Conservation (phyloP, 2,329 filamentous ascomycete genomes). For the Herpotrichia juniperi region DNA sequence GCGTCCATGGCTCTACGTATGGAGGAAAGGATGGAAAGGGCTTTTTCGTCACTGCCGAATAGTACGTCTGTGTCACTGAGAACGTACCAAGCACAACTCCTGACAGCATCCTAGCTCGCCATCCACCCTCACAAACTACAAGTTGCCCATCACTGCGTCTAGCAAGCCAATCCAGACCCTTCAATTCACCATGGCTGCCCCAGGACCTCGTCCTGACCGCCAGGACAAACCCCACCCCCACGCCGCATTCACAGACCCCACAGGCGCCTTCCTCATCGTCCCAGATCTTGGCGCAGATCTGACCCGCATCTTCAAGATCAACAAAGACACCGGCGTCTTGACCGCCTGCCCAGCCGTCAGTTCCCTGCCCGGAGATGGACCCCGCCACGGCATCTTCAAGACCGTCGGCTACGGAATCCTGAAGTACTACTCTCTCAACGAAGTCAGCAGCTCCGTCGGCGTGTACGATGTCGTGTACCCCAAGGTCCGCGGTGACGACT, state of each 20-base stretch:
- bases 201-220: conserved; percentile 53
- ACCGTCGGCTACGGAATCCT: conserved; percentile 3
- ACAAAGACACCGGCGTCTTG: conserved; percentile 49
- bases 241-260: conserved; percentile 54
- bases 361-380: conserved; percentile 54
- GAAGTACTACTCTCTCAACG: conserved; percentile 30
- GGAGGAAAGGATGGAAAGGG: conserved; percentile 24
- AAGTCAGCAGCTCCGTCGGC: conserved; percentile 29
- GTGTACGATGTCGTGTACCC: conserved; percentile 26
- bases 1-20: conserved; percentile 20
- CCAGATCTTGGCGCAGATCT: conserved; percentile 61
- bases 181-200: conserved; percentile 21
- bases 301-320: conserved; percentile 59
- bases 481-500: conserved; percentile 7
- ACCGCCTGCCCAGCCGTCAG: conserved; percentile 49
- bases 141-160: conserved; percentile 24
- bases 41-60: conserved; percentile 21
- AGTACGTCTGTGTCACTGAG: conserved; percentile 15
- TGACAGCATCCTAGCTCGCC: conserved; percentile 13
- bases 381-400: conserved; percentile 58
- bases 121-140: conserved; percentile 32
- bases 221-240: conserved; percentile 62
- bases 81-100: background rate
- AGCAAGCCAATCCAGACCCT: conserved; percentile 17
- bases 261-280: conserved; percentile 54